Base-by-base conservation (phyloP, 2,329 filamentous ascomycete genomes). In the Hypoxylon sp. region DNA sequence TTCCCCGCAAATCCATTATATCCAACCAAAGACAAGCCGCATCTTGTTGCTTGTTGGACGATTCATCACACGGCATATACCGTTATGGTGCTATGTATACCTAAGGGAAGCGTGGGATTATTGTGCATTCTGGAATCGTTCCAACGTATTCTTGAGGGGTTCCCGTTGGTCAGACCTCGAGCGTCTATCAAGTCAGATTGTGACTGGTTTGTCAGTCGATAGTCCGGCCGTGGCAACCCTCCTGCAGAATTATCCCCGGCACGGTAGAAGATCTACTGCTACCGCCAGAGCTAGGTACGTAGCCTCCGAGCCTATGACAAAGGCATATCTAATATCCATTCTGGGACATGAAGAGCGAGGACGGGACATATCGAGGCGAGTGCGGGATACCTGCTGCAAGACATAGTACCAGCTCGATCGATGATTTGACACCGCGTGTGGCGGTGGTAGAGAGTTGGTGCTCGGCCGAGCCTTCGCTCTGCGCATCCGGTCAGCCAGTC, bases 1-100 rank as follows among this genome's bases (percentile, higher is more conserved):
- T 69, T 69, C 67, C 59, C 69, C 69, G 69, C 67, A 69, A 58
- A 50, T 65, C 55, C 38, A 67, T 53, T 56, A 65, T 55, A 55
- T 48, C 62, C 51, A 64, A 60, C 61, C 59, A 59, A 57, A 57
- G 58, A 57, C 48, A 59, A 51, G 29, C 60, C 56, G 37, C 40
- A 46, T 53, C 40, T 31, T 27, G 29, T 41, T 60, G 26, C 26
- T 57, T 24, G 43, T 45, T 48, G 51, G 52, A 40, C 48, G 53
- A 55, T 54, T 48, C 35, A 46, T 55, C 52, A 58, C 48, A 57
- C 58, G 58, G 58, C 58, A 65, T 46, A 52, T 58, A 43, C 27
- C 23, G 31, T 27, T 51, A 43, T 42, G 27, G 46, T 53, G 29
- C 27, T 59, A 56, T 48, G 46, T 48, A 48, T 59, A 57, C n/a